phyloP scores from a whole-genome alignment of 106 monocot species.

The Allium sativum region DNA sequence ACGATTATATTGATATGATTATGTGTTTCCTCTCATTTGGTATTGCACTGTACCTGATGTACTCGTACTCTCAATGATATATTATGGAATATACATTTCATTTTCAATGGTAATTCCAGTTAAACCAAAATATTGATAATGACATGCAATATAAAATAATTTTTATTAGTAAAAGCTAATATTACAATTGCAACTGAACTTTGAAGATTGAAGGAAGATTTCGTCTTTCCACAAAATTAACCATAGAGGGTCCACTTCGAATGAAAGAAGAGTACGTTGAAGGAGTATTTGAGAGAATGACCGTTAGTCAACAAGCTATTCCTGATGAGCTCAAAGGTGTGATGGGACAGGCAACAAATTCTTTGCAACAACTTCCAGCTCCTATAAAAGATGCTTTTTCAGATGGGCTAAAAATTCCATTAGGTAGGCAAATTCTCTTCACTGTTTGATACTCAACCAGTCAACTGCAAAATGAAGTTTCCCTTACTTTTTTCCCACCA shows the following conservation, averaged over 20 bases:
- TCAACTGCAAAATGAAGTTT: not conserved
- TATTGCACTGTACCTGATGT: too few species aligned
- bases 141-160: too few species aligned
- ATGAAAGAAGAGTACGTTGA: constrained; percentile 98
- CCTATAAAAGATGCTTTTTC: constrained; percentile 52
- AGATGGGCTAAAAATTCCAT: constrained; percentile 73
- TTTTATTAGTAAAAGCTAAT: too few species aligned
- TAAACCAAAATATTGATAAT: too few species aligned
- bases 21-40: too few species aligned
- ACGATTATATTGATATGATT: too few species aligned
- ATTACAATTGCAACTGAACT: not conserved
- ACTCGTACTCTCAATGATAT: too few species aligned
- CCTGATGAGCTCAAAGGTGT: constrained; percentile 74
- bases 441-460: not conserved
- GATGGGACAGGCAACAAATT: constrained; percentile 41
- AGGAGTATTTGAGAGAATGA: constrained; percentile 64
- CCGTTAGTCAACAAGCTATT: constrained; percentile 55
- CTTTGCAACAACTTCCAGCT: constrained; percentile 76
- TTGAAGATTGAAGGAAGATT: constrained; percentile 78
- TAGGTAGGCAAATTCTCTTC: constrained; percentile 51
- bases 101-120: too few species aligned
- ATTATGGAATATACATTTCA: too few species aligned
- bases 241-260: constrained; percentile 79
- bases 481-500: not conserved
- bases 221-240: constrained; percentile 55